phyloP scores from a whole-genome alignment of 2,329 filamentous ascomycete genomes.

The Fusarium gaditjirri region DNA sequence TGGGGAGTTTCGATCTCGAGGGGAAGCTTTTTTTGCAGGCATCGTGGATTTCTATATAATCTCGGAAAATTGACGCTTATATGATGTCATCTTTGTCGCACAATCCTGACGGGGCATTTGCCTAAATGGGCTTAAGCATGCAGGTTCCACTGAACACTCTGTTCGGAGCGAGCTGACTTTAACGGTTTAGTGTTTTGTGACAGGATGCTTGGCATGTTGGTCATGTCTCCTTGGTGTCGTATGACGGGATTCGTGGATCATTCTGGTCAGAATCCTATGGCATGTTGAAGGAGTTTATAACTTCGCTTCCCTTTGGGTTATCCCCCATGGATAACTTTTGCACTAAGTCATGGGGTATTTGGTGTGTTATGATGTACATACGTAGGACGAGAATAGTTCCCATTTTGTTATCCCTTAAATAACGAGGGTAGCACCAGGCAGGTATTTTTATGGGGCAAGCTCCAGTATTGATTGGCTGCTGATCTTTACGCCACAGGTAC shows the following conservation, averaged over 20 bases:
- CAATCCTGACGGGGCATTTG: neutral
- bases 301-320: fast-evolving
- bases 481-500: no score
- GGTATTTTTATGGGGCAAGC: no score
- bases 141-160: no score
- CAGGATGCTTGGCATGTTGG: neutral
- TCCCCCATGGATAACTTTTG: neutral
- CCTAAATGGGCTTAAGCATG: neutral
- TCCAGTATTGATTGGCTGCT: no score
- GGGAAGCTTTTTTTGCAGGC: neutral
- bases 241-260: neutral
- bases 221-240: neutral
- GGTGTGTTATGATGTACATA: neutral
- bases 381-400: neutral
- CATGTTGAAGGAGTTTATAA: fast-evolving
- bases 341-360: fast-evolving
- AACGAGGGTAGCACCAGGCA: no score
- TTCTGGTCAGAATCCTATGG: neutral
- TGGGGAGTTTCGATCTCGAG: neutral
- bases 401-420: neutral
- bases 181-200: neutral
- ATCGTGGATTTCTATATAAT: conserved; percentile 11
- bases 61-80: neutral
- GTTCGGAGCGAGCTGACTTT: neutral
- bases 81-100: conserved; percentile 1